Percentiles rank a stretch among this genome's conserved stretches.
Conservation (phyloP, 257 asterid species). For the Cordia subcordata region DNA sequence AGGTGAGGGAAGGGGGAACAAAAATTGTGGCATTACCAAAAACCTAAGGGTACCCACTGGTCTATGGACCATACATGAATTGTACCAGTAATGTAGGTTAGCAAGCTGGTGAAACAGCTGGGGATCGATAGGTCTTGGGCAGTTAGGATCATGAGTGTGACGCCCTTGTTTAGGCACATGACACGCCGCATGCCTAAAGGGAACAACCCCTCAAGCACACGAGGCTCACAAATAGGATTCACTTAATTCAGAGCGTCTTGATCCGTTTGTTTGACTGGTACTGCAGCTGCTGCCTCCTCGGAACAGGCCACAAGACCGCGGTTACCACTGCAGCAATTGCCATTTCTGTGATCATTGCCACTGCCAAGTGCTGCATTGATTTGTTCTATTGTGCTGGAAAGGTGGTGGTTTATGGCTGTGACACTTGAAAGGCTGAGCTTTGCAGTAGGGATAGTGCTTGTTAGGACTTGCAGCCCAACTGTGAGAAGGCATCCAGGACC, state of each 20-base stretch:
- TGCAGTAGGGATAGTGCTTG: slow-evolving; percentile 74
- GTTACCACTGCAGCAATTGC: too few species aligned
- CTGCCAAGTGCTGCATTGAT: slow-evolving; percentile 45
- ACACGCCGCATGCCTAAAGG: too few species aligned
- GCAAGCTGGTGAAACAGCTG: too few species aligned
- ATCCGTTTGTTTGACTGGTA: slow-evolving; percentile 15
- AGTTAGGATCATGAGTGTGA: too few species aligned
- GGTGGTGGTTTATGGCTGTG: slow-evolving; percentile 65
- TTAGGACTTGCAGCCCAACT: slow-evolving; percentile 67
- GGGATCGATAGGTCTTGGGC: too few species aligned
- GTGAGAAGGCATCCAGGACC: slow-evolving; percentile 73
- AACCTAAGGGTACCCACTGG: neutral
- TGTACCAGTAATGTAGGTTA: too few species aligned
- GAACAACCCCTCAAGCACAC: too few species aligned
- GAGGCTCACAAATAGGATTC: too few species aligned
- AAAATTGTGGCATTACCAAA: too few species aligned
- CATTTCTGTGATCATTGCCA: neutral
- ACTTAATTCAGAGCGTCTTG: slow-evolving; percentile 8
- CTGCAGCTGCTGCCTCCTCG: slow-evolving; percentile 22
- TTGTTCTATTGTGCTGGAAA: slow-evolving; percentile 68
- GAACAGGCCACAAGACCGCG: slow-evolving; percentile 9
- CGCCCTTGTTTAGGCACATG: too few species aligned
- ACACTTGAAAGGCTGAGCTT: slow-evolving; percentile 81
- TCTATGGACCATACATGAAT: neutral
- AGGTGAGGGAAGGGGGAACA: too few species aligned